phyloP scores from a whole-genome alignment of 2,329 filamentous ascomycete genomes.

The Penicillium hordei region DNA sequence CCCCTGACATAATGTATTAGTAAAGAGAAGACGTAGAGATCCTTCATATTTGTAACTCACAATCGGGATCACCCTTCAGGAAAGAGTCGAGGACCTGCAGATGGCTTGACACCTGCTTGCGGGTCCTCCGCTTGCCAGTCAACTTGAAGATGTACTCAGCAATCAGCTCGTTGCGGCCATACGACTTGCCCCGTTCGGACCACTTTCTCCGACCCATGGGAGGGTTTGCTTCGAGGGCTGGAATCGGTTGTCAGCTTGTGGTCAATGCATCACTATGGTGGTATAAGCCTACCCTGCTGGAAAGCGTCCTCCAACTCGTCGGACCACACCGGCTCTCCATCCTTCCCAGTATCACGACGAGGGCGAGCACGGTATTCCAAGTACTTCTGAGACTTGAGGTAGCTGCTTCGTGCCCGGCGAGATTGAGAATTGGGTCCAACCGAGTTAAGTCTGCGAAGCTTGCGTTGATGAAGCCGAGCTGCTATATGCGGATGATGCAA shows the following conservation, averaged over 20 bases:
- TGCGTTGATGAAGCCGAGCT: slow-evolving; percentile 37
- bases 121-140: slow-evolving; percentile 53
- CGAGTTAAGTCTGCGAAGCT: slow-evolving; percentile 38
- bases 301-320: slow-evolving; percentile 50
- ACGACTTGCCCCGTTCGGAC: slow-evolving; percentile 52
- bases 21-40: not conserved
- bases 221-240: slow-evolving; percentile 54
- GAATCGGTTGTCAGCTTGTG: slow-evolving; percentile 17
- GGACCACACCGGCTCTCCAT: slow-evolving; percentile 48
- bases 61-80: slow-evolving; percentile 53
- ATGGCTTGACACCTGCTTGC: slow-evolving; percentile 65
- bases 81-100: slow-evolving; percentile 62
- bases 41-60: slow-evolving; percentile 39
- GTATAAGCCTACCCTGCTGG: slow-evolving; percentile 43
- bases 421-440: slow-evolving; percentile 30
- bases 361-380: slow-evolving; percentile 46
- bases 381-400: slow-evolving; percentile 46
- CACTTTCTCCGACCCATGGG: slow-evolving; percentile 60
- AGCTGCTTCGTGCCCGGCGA: slow-evolving; percentile 33
- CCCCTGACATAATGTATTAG: slow-evolving; percentile 29
- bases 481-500: slow-evolving; percentile 30
- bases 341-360: slow-evolving; percentile 44
- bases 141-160: slow-evolving; percentile 57
- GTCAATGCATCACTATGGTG: not conserved
- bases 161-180: slow-evolving; percentile 63